These are phyloP conservation scores for Xylaria castorea DNA, from an alignment of 495 filamentous ascomycete genomes.

Conservation along the genomic window DNA sequence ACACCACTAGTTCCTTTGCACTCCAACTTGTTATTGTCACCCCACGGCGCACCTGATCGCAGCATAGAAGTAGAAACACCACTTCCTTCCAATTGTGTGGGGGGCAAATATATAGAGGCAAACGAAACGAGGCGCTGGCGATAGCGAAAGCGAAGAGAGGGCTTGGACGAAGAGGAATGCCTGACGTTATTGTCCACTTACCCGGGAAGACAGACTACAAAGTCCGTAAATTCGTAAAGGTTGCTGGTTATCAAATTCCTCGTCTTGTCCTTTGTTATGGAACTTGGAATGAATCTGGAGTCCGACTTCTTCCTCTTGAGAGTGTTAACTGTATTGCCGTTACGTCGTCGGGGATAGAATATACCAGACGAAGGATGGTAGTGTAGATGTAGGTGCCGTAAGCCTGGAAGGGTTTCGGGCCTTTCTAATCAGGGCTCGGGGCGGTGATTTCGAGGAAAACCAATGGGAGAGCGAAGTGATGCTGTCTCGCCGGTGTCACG, in stretches of 20 bases:
- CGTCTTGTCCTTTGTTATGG: not conserved
- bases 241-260: not conserved
- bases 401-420: conserved; percentile 20
- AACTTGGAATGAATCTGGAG: conserved; percentile 13
- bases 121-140: not conserved
- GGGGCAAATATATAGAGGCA: conserved; percentile 8
- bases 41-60: conserved; percentile 7
- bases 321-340: conserved; percentile 9
- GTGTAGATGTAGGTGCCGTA: conserved; percentile 22
- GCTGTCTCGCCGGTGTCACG: conserved; percentile 20
- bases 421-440: conserved; percentile 17
- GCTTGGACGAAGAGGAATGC: not conserved
- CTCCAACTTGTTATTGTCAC: conserved; percentile 3
- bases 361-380: not conserved
- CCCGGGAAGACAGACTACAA: not conserved
- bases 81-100: not conserved
- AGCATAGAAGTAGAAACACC: conserved; percentile 17
- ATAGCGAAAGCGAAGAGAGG: not conserved
- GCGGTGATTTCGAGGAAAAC: conserved; percentile 13
- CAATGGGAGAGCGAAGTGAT: conserved; percentile 19
- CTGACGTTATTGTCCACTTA: conserved; percentile 16
- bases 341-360: conserved; percentile 14
- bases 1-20: conserved; percentile 9
- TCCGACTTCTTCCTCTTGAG: not conserved
- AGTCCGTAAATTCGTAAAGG: not conserved